Base-by-base conservation (phyloP, 73 alveolate species). In the Breviolum minutum region DNA sequence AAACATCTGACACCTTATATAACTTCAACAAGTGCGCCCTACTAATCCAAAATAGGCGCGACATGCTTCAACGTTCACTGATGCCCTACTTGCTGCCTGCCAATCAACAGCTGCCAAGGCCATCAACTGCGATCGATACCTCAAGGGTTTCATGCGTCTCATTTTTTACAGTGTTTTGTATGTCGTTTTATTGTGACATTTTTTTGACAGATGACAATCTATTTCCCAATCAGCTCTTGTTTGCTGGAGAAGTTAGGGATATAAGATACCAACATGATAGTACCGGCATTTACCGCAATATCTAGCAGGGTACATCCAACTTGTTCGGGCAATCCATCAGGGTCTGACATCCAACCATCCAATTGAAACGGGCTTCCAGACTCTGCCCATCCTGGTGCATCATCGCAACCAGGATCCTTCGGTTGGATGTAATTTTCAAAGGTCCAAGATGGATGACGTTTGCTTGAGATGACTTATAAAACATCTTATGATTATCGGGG, bases 401-500 rank as follows among this genome's bases (percentile, higher is more conserved):
- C 74, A 7, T 91, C 97, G 30, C 97, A 91, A 9, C 88, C 97
- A 6, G 97, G 97, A 30, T 91, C 97, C 97, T 83, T 61, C 32
- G 48, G 17, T 1, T 1, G 70, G n/a, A 68, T 68, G 77, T 14
- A 6, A 68, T 17, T 17, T 68, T 68, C 77, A 68, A 68, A 68
- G 77, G 17, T 68, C 77, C 77, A 68, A 17, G 3, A 40, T 40
- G 54, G 54, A 40, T 40, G 54, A 40, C 0, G 54, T 40, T 40
- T 40, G 0, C 54, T 40, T 80, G 88, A 8, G 13, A 71, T 20
- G 13, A 71, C 81, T n/a, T n/a, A 71, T 1, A 8, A 13, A 22
- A 17, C 81, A 71, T 30, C 0, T 71, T 6, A 71, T 71, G 81
- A 8, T 71, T 1, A 71, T 17, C 30, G 54, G 54, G 54, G 54